Conservation (phyloP, 805 yeast genomes). For the Cyberlindnera maritima region DNA sequence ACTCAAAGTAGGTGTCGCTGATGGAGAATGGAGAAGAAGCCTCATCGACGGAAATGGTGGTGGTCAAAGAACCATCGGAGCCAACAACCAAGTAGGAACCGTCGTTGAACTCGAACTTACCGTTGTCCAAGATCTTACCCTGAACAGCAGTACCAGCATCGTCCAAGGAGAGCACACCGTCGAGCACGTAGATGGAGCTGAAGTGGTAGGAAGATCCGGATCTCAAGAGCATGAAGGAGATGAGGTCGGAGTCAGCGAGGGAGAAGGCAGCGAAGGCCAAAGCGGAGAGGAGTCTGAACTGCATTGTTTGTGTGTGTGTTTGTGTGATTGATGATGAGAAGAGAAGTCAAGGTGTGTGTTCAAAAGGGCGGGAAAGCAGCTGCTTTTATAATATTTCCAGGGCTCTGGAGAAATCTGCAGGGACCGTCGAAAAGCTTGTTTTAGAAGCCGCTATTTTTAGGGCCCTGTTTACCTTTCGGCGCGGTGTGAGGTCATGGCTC, state of each 20-base stretch:
- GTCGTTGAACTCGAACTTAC: constrained; percentile 29
- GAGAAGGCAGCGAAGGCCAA: constrained; percentile 27
- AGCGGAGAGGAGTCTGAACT: constrained; percentile 24
- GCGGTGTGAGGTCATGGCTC: too few species aligned
- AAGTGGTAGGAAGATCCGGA: constrained; percentile 35
- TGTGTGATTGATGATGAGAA: too few species aligned
- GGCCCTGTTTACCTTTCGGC: too few species aligned
- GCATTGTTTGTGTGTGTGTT: constrained; percentile 16
- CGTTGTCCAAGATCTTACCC: constrained; percentile 30
- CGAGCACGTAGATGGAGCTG: constrained; percentile 18
- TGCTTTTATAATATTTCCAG: background rate
- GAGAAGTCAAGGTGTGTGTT: background rate
- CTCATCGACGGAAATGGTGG: constrained; percentile 17
- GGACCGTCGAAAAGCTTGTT: too few species aligned
- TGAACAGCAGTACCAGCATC: constrained; percentile 4
- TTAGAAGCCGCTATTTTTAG: too few species aligned
- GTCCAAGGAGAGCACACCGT: constrained; percentile 15
- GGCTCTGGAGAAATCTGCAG: too few species aligned
- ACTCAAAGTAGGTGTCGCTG: constrained; percentile 33
- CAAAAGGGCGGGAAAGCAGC: background rate
- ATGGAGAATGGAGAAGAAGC: constrained; percentile 40
- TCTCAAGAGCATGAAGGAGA: constrained; percentile 31
- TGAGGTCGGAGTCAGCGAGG: constrained; percentile 35
- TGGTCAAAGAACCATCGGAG: constrained; percentile 24
- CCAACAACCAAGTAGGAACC: constrained; percentile 28